Evolutionary conservation across 352 stramenopile genomes (phyloP).

Genomic region (Phytophthora boehmeriae): DNA sequence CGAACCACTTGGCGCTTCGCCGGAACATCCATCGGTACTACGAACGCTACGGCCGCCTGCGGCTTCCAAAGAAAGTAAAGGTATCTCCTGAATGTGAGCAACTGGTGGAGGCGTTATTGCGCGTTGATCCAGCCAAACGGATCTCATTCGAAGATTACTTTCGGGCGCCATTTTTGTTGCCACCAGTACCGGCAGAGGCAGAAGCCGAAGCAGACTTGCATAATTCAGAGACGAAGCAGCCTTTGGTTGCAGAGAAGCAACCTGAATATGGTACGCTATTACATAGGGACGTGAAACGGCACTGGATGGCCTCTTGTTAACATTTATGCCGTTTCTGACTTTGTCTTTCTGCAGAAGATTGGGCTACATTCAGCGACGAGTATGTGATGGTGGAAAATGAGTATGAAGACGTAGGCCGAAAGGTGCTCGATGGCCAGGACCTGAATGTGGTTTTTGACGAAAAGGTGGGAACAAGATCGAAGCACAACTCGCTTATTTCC

Average conservation of each 20-base stretch:
- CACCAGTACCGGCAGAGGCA: slow-evolving; percentile 46
- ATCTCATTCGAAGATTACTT: slow-evolving; percentile 88
- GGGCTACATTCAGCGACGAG: slow-evolving; percentile 75
- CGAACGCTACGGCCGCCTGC: slow-evolving; percentile 58
- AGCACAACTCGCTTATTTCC: too few species aligned
- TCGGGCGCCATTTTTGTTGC: slow-evolving; percentile 65
- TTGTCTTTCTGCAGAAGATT: slow-evolving; percentile 49
- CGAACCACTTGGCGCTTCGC: slow-evolving; percentile 76
- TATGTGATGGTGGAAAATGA: slow-evolving; percentile 87
- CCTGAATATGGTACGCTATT: slow-evolving; percentile 54
- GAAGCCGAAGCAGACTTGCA: slow-evolving; percentile 36
- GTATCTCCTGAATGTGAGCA: slow-evolving; percentile 70
- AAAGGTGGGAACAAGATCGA: slow-evolving; percentile 25
- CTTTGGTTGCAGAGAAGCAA: slow-evolving; percentile 71
- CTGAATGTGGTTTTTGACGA: slow-evolving; percentile 50
- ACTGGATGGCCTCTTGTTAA: neutral
- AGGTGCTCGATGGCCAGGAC: slow-evolving; percentile 67
- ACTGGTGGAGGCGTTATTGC: slow-evolving; percentile 63
- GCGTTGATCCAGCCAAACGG: slow-evolving; percentile 61
- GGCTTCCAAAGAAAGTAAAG: slow-evolving; percentile 52
- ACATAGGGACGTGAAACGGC: too few species aligned
- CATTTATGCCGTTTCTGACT: neutral
- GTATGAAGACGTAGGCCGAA: slow-evolving; percentile 78
- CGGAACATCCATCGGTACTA: slow-evolving; percentile 84
- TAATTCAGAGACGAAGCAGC: slow-evolving; percentile 63